Conservation (phyloP, 2,329 filamentous ascomycete species). For the Botrytis fragariae region DNA sequence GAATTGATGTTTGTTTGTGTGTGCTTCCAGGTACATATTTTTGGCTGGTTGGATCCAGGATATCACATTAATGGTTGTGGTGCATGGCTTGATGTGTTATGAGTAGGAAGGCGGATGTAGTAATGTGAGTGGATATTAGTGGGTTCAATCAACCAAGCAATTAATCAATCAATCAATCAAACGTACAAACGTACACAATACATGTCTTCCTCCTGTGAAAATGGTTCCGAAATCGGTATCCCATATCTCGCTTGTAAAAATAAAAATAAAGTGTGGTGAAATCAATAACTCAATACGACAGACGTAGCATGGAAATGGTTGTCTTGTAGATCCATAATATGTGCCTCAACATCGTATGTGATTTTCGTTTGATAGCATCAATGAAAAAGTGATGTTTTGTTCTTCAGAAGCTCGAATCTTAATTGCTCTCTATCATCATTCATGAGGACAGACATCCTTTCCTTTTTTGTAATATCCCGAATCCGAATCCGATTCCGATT, state of each 20-base stretch:
- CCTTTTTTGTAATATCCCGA: not conserved
- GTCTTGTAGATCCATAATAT: not conserved
- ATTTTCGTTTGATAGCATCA: not conserved
- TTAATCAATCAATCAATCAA: not conserved
- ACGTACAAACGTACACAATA: not conserved
- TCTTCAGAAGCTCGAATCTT: not conserved
- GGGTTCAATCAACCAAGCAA: not conserved
- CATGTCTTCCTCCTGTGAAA: not conserved
- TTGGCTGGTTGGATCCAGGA: not conserved
- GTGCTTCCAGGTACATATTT: not conserved
- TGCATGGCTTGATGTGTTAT: not conserved
- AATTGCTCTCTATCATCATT: not conserved
- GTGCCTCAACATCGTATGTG: too few species aligned
- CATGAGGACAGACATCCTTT: not conserved
- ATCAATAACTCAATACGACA: not conserved
- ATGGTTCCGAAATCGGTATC: not conserved
- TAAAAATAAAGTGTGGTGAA: not conserved
- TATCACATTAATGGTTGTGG: not conserved
- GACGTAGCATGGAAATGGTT: not conserved
- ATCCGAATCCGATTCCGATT: not conserved
- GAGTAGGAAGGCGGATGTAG: not conserved
- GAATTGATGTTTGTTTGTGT: not conserved
- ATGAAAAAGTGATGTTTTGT: not conserved
- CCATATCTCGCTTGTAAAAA: not conserved
- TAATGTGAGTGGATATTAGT: not conserved